Base-by-base conservation (phyloP, 139 green algal species). In the Mesostigma viride region DNA sequence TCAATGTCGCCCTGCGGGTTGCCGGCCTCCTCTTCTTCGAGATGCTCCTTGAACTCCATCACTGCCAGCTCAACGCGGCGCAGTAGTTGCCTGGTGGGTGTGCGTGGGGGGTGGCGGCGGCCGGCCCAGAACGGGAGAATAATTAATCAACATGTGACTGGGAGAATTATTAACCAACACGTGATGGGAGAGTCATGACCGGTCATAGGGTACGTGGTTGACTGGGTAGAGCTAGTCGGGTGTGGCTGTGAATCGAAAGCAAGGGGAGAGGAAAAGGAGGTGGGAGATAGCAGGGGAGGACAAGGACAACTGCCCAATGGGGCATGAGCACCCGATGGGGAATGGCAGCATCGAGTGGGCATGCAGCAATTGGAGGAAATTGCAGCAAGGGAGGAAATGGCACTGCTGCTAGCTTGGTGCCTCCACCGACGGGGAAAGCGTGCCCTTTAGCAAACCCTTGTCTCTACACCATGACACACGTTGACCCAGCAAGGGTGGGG, bases 1-100 rank as follows among this genome's bases (percentile, higher is more conserved):
- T 76, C 69, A 31, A 76, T 8, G 63, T 76, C 69, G 44, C 40
- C 33, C 0, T 40, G 28, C 3, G 22, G 11, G 27, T 59, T 65
- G 6, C 68, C 24, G 11, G 46, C 6, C 34, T 35, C 31, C 30
- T n/a, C n/a, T n/a, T 22, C 63, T 53, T 76, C 69, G n/a, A 76
- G 46, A 1, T 26, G 14, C n/a, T 76, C 69, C 22, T 63, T 22
- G 3, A 46, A 76, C 26, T 76, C 56, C 69, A 73, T 34, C 24
- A 76, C 63, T 24, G 69, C 63, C 28, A 71, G 20, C 20, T 76
- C 69, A 24, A 76, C 34, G 40, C 73, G 26, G 24, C 69, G 51
- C 51, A 53, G 69, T 63, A 28, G 27, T 2, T 53, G 40, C 62
- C 69, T 76, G 68, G 26, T 8, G 40, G 40, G 11, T 14, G 14